A percentile compares a stretch with the other conserved stretches of the same genome.
Evolutionary conservation across 202 grass and related monocot genomes (phyloP).

Genomic region (Panicum virgatum): DNA sequence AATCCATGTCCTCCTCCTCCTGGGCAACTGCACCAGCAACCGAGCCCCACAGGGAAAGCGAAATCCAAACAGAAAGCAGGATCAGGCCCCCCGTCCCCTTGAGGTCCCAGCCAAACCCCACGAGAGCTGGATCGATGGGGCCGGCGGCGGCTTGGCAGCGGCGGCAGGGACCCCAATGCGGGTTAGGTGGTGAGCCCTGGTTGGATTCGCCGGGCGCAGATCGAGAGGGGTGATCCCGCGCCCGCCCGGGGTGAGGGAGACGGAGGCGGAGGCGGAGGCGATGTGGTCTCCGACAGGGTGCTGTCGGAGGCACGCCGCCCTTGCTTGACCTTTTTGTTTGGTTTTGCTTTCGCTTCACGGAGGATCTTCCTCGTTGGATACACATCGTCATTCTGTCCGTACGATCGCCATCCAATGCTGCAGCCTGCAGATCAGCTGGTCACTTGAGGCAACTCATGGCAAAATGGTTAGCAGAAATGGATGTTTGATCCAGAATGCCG

Average conservation of each 20-base stretch:
- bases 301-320: constrained; percentile 18
- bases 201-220: constrained; percentile 10
- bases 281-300: constrained; percentile 25
- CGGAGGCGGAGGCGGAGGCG: neutral
- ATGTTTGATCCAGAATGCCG: neutral
- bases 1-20: constrained; percentile 64
- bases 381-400: neutral
- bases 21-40: neutral
- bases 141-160: neutral
- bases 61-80: constrained; percentile 19
- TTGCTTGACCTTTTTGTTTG: neutral
- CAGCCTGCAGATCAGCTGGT: neutral
- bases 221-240: constrained; percentile 12
- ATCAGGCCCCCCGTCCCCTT: neutral
- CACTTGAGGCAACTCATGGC: neutral
- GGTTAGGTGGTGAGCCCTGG: neutral
- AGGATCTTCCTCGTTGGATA: constrained; percentile 5
- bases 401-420: neutral
- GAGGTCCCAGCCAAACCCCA: neutral
- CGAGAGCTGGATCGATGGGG: constrained; percentile 9
- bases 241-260: neutral
- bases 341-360: constrained; percentile 31
- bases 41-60: constrained; percentile 22
- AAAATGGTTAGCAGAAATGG: neutral
- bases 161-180: neutral